phyloP scores from a whole-genome alignment of 345 rosid genomes.

The Toxicodendron radicans region DNA sequence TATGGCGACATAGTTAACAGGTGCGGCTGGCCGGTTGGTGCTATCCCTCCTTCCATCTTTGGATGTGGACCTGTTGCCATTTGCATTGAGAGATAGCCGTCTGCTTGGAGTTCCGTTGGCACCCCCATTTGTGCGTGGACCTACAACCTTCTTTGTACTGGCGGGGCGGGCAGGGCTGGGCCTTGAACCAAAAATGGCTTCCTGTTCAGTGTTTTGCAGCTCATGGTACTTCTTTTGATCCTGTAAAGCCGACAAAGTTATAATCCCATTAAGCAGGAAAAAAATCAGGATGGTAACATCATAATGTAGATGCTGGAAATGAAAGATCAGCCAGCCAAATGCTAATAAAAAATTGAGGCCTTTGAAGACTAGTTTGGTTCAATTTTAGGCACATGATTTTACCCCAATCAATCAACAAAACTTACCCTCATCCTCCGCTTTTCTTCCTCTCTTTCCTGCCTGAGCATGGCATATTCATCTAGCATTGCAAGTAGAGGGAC shows the following conservation, averaged over 20 bases:
- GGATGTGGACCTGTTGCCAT: constrained; percentile 56
- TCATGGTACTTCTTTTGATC: constrained; percentile 92
- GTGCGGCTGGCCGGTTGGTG: constrained; percentile 52
- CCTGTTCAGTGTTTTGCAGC: constrained; percentile 80
- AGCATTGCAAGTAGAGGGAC: constrained; percentile 94
- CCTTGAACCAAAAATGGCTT: constrained; percentile 56
- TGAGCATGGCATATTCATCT: constrained; percentile 88
- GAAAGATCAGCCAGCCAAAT: background rate
- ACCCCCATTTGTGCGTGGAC: constrained; percentile 71
- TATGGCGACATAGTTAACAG: constrained; percentile 59
- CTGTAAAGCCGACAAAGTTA: constrained; percentile 12
- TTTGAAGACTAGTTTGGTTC: background rate
- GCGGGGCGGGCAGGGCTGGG: constrained; percentile 84
- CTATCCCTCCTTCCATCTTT: constrained; percentile 82
- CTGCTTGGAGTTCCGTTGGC: constrained; percentile 75
- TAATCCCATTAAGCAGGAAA: background rate
- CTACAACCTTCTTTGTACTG: constrained; percentile 69
- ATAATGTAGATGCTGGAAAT: background rate
- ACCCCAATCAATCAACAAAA: background rate
- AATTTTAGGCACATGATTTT: background rate
- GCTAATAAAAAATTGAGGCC: background rate
- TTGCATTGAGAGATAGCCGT: constrained; percentile 80
- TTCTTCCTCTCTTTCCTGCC: constrained; percentile 96
- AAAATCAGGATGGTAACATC: background rate
- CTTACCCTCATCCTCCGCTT: constrained; percentile 77